Evolutionary conservation across 305 asterid species (phyloP), one percentile per base, ranked within the genome.

Genomic region (Rubia balearica): DNA sequence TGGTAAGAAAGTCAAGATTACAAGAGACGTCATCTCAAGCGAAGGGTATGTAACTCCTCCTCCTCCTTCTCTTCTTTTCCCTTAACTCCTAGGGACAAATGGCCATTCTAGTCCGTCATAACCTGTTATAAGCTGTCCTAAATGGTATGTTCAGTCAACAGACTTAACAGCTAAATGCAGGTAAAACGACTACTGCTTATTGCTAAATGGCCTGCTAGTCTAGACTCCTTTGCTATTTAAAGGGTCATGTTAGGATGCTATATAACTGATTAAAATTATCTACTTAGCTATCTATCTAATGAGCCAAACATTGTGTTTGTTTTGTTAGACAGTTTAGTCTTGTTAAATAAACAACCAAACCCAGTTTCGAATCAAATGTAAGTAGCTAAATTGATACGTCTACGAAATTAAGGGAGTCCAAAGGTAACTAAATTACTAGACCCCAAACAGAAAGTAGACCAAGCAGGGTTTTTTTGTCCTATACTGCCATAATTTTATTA

Each of bases 1-100:
- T 46, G 83, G 84, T 76, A 92, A 92, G 85, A 84, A 84, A 79
- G 83, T 90, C 74, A 89, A 84, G 78, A 85, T 92, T 17, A 90
- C 93, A 68, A 85, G 96, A 77, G 91, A 90, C 64, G 88, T 88
- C 75, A 81, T 90, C 74, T 87, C 94, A 61, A 77, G 64, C 73
- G 81, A 83, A 46, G 98, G 98, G 96, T 90, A 90, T 10, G 81
- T 30, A 14, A 69, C 4, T 10, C 33, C 9, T 53, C 24, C n/a
- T n/a, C n/a, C 30, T 7, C 61, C n/a, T n/a, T n/a, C 61, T n/a
- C n/a, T 56, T 21, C 27, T 16, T 53, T 49, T 49, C 5, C 56
- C 61, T 56, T 30, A 56, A 56, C 5, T 49, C 56, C 2, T 49
- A 49, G 9, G 13, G 61, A 19, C 6, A 48, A 10, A 10, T 40